Evolutionary conservation across 306 rosid species (phyloP), one percentile per base, ranked within the genome.

Genomic region (Rubus idaeus): DNA sequence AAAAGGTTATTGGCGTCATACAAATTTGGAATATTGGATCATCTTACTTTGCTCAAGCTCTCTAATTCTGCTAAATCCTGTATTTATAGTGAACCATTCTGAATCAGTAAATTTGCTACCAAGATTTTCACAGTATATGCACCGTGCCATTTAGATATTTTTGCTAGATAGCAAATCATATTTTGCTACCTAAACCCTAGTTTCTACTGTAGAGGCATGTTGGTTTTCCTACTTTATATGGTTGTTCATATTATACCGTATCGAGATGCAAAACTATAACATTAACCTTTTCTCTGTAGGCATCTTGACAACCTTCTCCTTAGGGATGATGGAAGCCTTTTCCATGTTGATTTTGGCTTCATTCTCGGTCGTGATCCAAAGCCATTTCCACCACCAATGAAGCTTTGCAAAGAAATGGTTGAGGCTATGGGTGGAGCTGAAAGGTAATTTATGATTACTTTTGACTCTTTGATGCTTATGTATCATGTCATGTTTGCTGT

Each of bases 341-440:
- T 95, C 88, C 99, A 95, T 81, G 99, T 92, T 21, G 99, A 92
- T 83, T 95, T 95, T 81, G 99, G 97, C 76, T 95, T 95, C 86
- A 95, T 95, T 79, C 97, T 95, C 42, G 99, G 99, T 14, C 88
- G 91, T 78, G 97, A 95, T 82, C 99, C 97, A 62, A 95, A 95
- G 91, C 99, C 97, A 57, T 95, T 95, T 87, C 99, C 97, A 53
- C 99, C 99, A 44, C 99, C 99, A 60, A 92, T 95, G 99, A 95
- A 95, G 87, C 97, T 95, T 64, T 95, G 99, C 87, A 95, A 92
- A 86, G 99, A 92, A 90, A 95, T 95, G 97, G 99, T 95, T 61
- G 99, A 92, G 88, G 98, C 98, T 56, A 94, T 94, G 98, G 98
- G 98, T 75, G 98, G 98, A 79, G 96, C 96, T 72, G 98, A 94